Base-by-base conservation (phyloP, 139 green algal species). In the Chara braunii region DNA sequence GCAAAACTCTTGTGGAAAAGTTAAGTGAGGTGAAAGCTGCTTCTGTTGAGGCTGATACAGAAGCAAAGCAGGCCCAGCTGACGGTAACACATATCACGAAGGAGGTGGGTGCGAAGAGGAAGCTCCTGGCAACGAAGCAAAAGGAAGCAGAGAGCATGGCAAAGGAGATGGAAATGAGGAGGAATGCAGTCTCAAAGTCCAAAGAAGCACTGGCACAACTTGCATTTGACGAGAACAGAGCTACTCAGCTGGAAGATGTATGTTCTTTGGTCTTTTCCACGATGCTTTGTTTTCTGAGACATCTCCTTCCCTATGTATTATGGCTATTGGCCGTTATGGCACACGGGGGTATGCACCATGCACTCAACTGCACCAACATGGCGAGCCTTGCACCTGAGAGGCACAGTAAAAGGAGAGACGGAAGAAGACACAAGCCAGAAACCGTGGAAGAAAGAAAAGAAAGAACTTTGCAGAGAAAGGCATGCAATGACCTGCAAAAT, bases 11-110 rank as follows among this genome's bases (percentile, higher is more conserved):
- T 31, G 60, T 51, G 18, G 66, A 79, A 40, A 75, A 57, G 12
- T 9, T 68, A n/a, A 35, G 29, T 14, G 68, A 75, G 5, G 60
- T 51, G 8, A 70, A 68, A 7, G 70, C 57, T 6, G 55, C 53
- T 8, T 52, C 35, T 2, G 18, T 40, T 32, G 28, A 33, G 12
- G 43, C 79, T 7, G 80, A 85, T 42, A 79, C 82, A 0, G 81
- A 88, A 23, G 68, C 59, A 2, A 86, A 91, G 69, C 68, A 83
- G 43, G 81, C 81, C 0, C 80, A 84, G 0, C 67, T 91, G 22
- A 73, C 75, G 23, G 72, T 69, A 4, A 90, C 90, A 78, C 88
- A 94, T 61, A 52, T 89, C 3, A 52, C 74, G 40, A 94, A 94
- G 80, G 84, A 95, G 71, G 70, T 96, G 44, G 71, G 50, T 24